These are phyloP conservation scores for Metarhizium brunneum DNA, from an alignment of 2,329 filamentous ascomycete species.

Conservation along the genomic window DNA sequence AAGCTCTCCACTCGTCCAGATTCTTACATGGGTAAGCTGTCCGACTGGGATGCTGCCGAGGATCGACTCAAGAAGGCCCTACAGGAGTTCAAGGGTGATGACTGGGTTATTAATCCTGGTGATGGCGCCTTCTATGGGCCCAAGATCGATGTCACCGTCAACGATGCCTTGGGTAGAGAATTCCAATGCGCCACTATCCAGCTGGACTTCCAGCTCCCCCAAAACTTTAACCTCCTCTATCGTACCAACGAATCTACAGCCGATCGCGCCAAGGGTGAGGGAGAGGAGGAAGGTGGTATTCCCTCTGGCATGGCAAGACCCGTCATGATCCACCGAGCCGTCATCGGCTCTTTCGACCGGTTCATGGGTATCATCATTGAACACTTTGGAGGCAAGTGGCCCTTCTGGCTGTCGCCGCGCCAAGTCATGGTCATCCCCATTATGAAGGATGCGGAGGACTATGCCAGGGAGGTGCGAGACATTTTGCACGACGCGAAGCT, in stretches of 20 bases:
- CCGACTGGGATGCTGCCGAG: background rate
- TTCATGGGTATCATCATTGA: background rate
- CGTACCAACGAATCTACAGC: background rate
- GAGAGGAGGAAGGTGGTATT: background rate
- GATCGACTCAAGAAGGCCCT: background rate
- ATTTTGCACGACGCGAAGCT: background rate
- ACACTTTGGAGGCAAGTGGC: background rate
- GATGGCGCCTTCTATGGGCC: background rate
- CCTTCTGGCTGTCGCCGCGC: background rate
- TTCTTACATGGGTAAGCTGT: background rate
- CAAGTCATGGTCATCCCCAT: conserved; percentile 1
- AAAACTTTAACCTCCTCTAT: background rate
- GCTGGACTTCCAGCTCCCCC: background rate
- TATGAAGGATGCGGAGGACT: background rate
- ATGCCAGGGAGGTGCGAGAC: background rate
- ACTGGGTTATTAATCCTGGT: background rate
- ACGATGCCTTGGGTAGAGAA: background rate
- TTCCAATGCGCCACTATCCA: background rate
- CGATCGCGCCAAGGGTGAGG: background rate
- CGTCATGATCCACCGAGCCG: background rate
- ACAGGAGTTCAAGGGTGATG: background rate
- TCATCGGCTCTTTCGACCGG: background rate
- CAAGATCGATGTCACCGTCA: background rate
- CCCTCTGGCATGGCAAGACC: background rate
- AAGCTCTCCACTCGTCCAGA: background rate